A percentile compares a stretch with the other conserved stretches of the same genome.
These are phyloP conservation scores for Jackrogersella minutella DNA, from an alignment of 495 filamentous ascomycete genomes.

Conservation along the genomic window DNA sequence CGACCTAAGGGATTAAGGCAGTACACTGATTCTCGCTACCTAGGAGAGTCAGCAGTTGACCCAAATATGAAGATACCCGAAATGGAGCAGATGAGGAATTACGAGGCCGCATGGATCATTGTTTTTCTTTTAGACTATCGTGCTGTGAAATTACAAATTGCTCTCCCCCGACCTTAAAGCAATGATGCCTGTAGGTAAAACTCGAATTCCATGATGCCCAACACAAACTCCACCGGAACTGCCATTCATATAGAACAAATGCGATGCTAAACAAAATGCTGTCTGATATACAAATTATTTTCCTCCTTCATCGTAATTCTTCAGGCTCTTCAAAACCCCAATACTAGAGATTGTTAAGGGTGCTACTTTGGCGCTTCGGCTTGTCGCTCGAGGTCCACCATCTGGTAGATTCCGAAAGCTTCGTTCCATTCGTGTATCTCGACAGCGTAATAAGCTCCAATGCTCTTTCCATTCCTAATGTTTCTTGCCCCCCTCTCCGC, in stretches of 20 bases:
- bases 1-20: neutral
- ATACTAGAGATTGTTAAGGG: neutral
- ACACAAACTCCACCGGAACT: constrained; percentile 28
- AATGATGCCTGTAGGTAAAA: constrained; percentile 11
- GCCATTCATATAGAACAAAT: constrained; percentile 21
- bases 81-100: neutral
- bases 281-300: constrained; percentile 35
- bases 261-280: constrained; percentile 19
- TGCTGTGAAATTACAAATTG: constrained; percentile 1
- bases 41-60: neutral
- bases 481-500: constrained; percentile 44
- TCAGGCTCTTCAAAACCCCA: neutral
- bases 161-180: neutral
- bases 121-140: neutral
- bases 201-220: constrained; percentile 22
- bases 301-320: neutral
- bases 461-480: constrained; percentile 34
- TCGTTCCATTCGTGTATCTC: neutral
- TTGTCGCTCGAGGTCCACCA: neutral
- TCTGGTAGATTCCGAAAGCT: neutral
- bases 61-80: constrained; percentile 8
- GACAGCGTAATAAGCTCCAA: neutral
- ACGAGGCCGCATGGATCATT: neutral
- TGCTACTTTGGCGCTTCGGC: neutral
- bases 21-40: neutral